Evolutionary conservation across 1,139 yeast genomes (phyloP).

Genomic region (Pichia sp.): DNA sequence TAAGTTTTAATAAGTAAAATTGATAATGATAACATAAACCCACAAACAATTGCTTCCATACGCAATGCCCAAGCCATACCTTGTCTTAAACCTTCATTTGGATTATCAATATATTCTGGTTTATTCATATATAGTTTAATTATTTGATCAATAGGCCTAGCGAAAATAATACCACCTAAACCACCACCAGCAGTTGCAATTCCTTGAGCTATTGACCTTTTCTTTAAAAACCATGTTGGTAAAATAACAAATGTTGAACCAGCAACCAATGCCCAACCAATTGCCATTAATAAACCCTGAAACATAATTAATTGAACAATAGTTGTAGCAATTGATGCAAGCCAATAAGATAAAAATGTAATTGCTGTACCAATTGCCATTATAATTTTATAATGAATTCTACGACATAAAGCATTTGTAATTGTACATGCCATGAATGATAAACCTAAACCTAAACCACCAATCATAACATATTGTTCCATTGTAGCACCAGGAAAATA

Average conservation of each 20-base stretch:
- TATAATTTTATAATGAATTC: conserved; percentile 31
- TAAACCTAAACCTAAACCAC: conserved; percentile 55
- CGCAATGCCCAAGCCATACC: conserved; percentile 65
- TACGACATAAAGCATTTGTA: conserved; percentile 33
- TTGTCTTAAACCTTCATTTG: conserved; percentile 36
- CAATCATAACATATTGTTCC: conserved; percentile 61
- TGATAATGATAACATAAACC: conserved; percentile 32
- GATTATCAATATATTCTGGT: conserved; percentile 11
- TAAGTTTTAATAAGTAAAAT: conserved; percentile 43
- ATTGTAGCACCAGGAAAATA: conserved; percentile 52
- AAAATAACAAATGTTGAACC: conserved; percentile 51
- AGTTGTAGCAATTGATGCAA: conserved; percentile 57
- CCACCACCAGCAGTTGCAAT: conserved; percentile 54
- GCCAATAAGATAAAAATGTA: conserved; percentile 51
- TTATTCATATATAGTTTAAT: conserved; percentile 24
- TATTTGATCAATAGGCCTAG: conserved; percentile 34
- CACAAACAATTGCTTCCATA: conserved; percentile 44
- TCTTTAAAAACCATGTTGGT: conserved; percentile 58
- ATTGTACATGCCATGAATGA: conserved; percentile 59
- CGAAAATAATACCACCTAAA: conserved; percentile 47
- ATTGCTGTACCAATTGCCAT: conserved; percentile 44
- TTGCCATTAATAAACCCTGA: conserved; percentile 62
- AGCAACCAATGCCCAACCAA: conserved; percentile 53
- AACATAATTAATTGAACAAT: conserved; percentile 61
- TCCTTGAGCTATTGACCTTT: conserved; percentile 53